Base-by-base conservation (phyloP, 2,329 filamentous ascomycete genomes). In the Ramichloridium luteum region DNA sequence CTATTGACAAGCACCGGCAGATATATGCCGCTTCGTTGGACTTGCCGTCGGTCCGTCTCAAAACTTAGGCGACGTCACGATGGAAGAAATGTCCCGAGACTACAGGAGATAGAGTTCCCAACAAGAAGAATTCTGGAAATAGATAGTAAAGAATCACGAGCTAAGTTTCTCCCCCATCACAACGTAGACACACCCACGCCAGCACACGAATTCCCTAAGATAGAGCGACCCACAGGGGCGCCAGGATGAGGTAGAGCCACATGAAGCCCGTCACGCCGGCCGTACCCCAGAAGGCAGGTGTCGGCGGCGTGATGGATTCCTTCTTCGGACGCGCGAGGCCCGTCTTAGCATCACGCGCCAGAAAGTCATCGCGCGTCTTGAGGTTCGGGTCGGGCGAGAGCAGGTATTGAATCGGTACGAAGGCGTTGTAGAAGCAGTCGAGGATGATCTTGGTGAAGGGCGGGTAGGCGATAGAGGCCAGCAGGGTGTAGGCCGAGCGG, bases 381-480 rank as follows among this genome's bases (percentile, higher is more conserved):
- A 14, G 16, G 16, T 37, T 40, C 22, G 38, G 38, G 25, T 40
- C 38, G 3, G 38, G 31, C 11, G 28, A 30, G 16, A 40, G 27
- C 14, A 27, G 17, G 32, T 40, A 40, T 11, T 35, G 25, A 23
- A 40, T 30, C n/a, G 38, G 38, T 4, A 26, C 32, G 25, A 40
- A 14, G 8, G 38, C 31, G 32, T 40, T 40, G 35, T 40, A 40
- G 12, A 37, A 16, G 30, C 38, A 40, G 25, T 40, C 38, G 15
- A 40, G 16, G 11, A 40, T 15, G 18, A 40, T 40, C 29, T 40
- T 40, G 6, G 38, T 35, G 23, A 40, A 40, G 4, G 38, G 38
- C n/a, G 38, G 38, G 32, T 31, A 40, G 4, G 31, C 29, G 11
- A 40, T 32, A 3, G 35, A 37, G 6, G 38, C 35, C 4, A 37